Conservation (phyloP, 169 alveolate genomes). For the Theileria equi region DNA sequence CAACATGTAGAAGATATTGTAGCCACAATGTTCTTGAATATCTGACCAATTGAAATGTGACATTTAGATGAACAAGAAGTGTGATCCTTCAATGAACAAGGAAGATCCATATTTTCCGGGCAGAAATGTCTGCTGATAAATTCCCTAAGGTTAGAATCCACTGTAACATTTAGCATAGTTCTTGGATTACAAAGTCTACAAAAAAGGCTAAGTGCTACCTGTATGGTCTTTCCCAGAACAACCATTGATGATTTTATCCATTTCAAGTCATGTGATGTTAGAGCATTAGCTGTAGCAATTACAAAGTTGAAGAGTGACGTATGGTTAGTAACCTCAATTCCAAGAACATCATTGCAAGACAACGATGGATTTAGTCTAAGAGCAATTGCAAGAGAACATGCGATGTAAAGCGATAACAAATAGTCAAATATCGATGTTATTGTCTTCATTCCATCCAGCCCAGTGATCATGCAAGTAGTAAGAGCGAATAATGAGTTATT, state of each 20-base stretch:
- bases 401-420: conserved; percentile 20
- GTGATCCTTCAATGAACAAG: too few relatives aligned
- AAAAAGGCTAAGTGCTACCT: conserved; percentile 45
- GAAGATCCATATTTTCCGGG: too few relatives aligned
- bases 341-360: conserved; percentile 28
- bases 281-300: background rate
- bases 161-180: background rate
- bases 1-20: conserved; percentile 33
- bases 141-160: background rate
- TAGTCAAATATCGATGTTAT: conserved; percentile 27
- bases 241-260: conserved; percentile 26
- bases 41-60: background rate
- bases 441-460: conserved; percentile 30
- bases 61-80: too few relatives aligned
- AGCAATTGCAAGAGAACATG: conserved; percentile 38
- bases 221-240: conserved; percentile 10
- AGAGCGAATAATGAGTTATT: conserved; percentile 16
- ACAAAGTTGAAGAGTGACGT: background rate
- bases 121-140: too few relatives aligned
- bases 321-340: background rate
- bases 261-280: conserved; percentile 2
- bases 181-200: conserved; percentile 43
- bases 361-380: conserved; percentile 20
- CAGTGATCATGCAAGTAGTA: conserved; percentile 17
- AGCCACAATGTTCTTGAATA: conserved; percentile 14